A percentile compares a stretch with the other conserved stretches of the same genome.
These are phyloP conservation scores for Linderniella brevidens DNA, from an alignment of 257 asterid genomes.

Conservation along the genomic window DNA sequence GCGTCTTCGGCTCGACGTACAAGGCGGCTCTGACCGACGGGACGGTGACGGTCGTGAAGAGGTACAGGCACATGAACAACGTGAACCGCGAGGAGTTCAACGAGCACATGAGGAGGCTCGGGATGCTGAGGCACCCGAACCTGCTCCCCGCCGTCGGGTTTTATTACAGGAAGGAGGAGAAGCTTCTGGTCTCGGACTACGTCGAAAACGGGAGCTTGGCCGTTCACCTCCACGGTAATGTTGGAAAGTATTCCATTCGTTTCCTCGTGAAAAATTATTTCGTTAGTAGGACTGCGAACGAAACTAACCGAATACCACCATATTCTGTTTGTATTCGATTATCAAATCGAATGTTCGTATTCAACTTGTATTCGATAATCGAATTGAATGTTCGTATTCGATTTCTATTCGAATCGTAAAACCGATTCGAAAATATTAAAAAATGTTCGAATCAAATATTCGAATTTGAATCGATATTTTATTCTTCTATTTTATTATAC, in stretches of 20 bases:
- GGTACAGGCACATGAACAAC: conserved; percentile 68
- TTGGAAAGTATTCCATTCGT: neutral
- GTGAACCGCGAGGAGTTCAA: conserved; percentile 55
- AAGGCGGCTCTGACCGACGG: conserved; percentile 46
- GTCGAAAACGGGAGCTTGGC: conserved; percentile 54
- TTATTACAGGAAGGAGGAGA: conserved; percentile 85
- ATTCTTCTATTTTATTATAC: too few relatives aligned
- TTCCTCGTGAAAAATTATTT: neutral
- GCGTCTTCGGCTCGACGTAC: conserved; percentile 65
- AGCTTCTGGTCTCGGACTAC: conserved; percentile 49
- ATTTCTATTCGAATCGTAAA: too few relatives aligned
- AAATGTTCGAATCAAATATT: too few relatives aligned
- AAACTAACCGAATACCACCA: too few relatives aligned
- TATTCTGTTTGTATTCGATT: too few relatives aligned
- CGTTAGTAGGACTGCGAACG: neutral
- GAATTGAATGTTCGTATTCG: too few relatives aligned
- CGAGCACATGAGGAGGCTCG: conserved; percentile 91
- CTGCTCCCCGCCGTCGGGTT: conserved; percentile 61
- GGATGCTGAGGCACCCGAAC: conserved; percentile 46
- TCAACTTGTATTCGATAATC: too few relatives aligned
- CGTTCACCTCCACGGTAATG: conserved; percentile 65
- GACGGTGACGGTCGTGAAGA: conserved; percentile 59
- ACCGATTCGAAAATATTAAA: too few relatives aligned
- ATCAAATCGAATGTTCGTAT: too few relatives aligned
- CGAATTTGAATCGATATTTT: too few relatives aligned